Evolutionary conservation across 1,284 basidiomycete species (phyloP).

Genomic region (Cutaneotrichosporon sp.): DNA sequence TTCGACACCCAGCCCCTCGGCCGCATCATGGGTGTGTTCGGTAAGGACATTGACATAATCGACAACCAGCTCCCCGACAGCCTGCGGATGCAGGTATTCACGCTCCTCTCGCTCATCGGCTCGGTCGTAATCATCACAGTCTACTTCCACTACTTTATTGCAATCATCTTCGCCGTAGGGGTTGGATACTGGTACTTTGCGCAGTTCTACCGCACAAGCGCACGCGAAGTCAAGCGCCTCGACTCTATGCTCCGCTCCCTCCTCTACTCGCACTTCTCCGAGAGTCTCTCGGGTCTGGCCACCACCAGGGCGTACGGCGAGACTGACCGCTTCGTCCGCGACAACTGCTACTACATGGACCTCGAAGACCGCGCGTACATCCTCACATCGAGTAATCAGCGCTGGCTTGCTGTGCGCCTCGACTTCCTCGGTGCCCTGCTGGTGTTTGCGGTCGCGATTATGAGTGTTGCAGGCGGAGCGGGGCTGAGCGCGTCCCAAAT

Average conservation of each 20-base stretch:
- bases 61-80: slow-evolving; percentile 67
- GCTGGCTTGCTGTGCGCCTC: slow-evolving; percentile 77
- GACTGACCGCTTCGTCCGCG: slow-evolving; percentile 62
- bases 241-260: slow-evolving; percentile 67
- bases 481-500: slow-evolving; percentile 66
- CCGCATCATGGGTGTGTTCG: slow-evolving; percentile 65
- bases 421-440: slow-evolving; percentile 69
- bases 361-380: slow-evolving; percentile 68
- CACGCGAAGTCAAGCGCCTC: slow-evolving; percentile 63
- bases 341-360: slow-evolving; percentile 71
- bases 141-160: slow-evolving; percentile 68
- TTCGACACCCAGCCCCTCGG: slow-evolving; percentile 68
- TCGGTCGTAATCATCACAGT: slow-evolving; percentile 67
- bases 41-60: slow-evolving; percentile 66
- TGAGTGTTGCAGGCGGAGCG: slow-evolving; percentile 53
- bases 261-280: slow-evolving; percentile 76
- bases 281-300: slow-evolving; percentile 69
- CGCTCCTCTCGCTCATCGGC: slow-evolving; percentile 53
- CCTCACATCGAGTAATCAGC: slow-evolving; percentile 48
- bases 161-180: slow-evolving; percentile 35
- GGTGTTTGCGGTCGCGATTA: slow-evolving; percentile 62
- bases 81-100: slow-evolving; percentile 58
- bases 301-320: slow-evolving; percentile 74
- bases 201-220: slow-evolving; percentile 77
- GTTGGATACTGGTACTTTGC: slow-evolving; percentile 41